Conservation (phyloP, 441 rosid species). For the Pelargonium citronellum region DNA sequence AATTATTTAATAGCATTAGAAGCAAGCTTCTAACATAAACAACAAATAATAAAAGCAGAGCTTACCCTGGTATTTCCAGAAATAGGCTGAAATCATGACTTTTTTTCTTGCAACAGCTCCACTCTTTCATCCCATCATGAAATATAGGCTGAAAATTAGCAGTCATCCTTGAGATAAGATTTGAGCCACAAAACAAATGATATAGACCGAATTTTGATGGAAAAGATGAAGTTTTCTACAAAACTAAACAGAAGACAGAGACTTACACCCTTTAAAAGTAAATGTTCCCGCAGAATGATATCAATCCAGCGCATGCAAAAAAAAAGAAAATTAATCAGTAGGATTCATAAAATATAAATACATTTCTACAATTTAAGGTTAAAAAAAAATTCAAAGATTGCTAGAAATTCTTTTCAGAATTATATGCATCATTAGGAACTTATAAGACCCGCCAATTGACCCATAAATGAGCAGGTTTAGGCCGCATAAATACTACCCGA, state of each 20-base stretch:
- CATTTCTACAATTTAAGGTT: background rate
- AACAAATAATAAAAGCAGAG: background rate
- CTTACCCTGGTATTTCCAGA: slow-evolving; percentile 85
- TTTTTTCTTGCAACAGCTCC: slow-evolving; percentile 96
- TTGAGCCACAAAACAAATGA: background rate
- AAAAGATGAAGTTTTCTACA: background rate
- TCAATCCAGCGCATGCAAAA: slow-evolving; percentile 31
- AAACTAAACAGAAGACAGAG: slow-evolving; percentile 2
- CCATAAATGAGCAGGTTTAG: no score
- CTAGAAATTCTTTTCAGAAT: background rate
- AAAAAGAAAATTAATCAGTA: slow-evolving; percentile 27
- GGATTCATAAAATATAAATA: slow-evolving; percentile 5
- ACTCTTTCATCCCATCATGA: slow-evolving; percentile 90
- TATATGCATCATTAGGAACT: no score
- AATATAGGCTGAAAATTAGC: slow-evolving; percentile 59
- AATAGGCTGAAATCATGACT: slow-evolving; percentile 85
- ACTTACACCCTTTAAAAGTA: slow-evolving; percentile 65
- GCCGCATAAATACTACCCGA: no score
- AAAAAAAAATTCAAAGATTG: background rate
- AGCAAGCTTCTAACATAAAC: background rate
- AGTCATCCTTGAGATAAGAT: slow-evolving; percentile 14
- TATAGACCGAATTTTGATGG: slow-evolving; percentile 6
- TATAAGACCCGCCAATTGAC: no score
- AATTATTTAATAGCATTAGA: background rate
- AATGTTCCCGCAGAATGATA: slow-evolving; percentile 19